These are phyloP conservation scores for Excoecaria agallocha DNA, from an alignment of 345 rosid species.

Conservation along the genomic window DNA sequence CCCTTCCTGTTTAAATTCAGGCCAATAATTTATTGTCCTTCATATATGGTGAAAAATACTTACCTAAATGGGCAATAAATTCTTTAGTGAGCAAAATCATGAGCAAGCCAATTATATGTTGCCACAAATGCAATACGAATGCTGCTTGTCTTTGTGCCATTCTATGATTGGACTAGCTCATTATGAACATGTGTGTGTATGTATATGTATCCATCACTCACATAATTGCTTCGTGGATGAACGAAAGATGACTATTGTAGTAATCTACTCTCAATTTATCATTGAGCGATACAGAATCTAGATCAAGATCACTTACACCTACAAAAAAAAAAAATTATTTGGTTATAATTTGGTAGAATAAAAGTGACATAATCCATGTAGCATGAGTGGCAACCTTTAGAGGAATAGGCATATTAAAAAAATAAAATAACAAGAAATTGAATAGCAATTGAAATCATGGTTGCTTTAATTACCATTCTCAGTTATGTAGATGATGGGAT, in stretches of 20 bases:
- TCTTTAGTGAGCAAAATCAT: no score
- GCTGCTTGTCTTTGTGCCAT: not conserved
- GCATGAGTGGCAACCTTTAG: no score
- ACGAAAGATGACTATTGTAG: constrained; percentile 27
- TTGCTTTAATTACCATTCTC: constrained; percentile 2
- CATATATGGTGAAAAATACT: no score
- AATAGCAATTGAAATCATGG: no score
- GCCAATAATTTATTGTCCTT: not conserved
- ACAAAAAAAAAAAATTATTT: constrained; percentile 10
- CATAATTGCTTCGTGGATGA: constrained; percentile 26
- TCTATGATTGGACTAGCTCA: not conserved
- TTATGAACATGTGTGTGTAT: not conserved
- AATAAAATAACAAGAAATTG: no score
- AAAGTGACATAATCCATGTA: no score
- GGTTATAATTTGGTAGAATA: no score
- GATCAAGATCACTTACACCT: constrained; percentile 28
- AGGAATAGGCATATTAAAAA: no score
- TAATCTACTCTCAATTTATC: constrained; percentile 30
- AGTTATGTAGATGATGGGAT: constrained; percentile 10
- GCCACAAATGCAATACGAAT: no score
- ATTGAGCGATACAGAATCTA: constrained; percentile 12
- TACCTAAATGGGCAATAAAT: no score
- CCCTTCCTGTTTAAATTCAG: not conserved
- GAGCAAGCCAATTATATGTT: no score
- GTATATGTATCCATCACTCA: not conserved